These are phyloP conservation scores for Agapanthus africanus DNA, from an alignment of 106 monocot species.

Conservation along the genomic window DNA sequence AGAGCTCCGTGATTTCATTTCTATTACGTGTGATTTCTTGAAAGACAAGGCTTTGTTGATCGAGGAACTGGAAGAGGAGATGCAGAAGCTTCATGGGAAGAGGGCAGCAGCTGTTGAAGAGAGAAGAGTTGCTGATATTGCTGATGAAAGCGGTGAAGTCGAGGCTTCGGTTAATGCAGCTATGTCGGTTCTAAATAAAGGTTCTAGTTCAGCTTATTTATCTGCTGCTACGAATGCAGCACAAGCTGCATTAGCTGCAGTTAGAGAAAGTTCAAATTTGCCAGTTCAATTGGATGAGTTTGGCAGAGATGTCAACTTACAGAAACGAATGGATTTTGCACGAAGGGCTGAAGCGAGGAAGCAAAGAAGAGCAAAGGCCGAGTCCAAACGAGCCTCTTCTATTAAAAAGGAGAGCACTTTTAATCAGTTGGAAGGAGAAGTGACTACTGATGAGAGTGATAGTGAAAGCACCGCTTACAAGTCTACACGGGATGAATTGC, in stretches of 20 bases:
- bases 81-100: slow-evolving; percentile 81
- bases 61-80: slow-evolving; percentile 89
- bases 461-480: slow-evolving; percentile 58
- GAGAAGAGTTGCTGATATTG: slow-evolving; percentile 50
- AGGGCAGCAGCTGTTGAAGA: slow-evolving; percentile 46
- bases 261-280: slow-evolving; percentile 46
- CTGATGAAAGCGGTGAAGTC: slow-evolving; percentile 48
- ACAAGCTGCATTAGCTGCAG: slow-evolving; percentile 55
- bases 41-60: slow-evolving; percentile 80
- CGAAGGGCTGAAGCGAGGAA: slow-evolving; percentile 59
- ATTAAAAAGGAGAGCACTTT: slow-evolving; percentile 13
- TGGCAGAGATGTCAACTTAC: slow-evolving; percentile 75
- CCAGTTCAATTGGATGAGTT: slow-evolving; percentile 78
- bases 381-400: slow-evolving; percentile 38
- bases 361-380: slow-evolving; percentile 40
- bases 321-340: slow-evolving; percentile 54
- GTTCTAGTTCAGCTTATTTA: slow-evolving; percentile 38
- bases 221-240: slow-evolving; percentile 63
- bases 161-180: slow-evolving; percentile 81
- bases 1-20: slow-evolving; percentile 75
- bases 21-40: slow-evolving; percentile 78
- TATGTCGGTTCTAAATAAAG: slow-evolving; percentile 50
- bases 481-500: slow-evolving; percentile 57
- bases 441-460: slow-evolving; percentile 13
- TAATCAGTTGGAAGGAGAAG: slow-evolving; percentile 41